Base-by-base conservation (phyloP, 2,329 filamentous ascomycete genomes). In the Lithohypha guttulata region DNA sequence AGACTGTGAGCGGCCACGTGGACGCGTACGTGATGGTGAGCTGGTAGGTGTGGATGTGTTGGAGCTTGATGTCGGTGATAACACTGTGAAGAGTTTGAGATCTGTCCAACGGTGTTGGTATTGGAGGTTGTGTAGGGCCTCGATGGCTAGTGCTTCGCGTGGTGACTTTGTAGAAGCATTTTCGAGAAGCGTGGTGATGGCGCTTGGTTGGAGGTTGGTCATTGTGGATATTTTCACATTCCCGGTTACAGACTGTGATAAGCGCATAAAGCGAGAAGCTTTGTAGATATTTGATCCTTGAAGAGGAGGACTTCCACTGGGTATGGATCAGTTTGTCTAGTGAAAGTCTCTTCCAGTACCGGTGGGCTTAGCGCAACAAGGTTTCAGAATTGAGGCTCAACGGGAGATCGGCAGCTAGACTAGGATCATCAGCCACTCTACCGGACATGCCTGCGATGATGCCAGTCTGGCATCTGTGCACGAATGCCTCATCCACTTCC, bases 111-210 rank as follows among this genome's bases (percentile, higher is more conserved):
- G 58, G 55, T 80, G 75, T 54, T 79, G 73, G 57, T 76, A 63
- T 53, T 71, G 66, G 48, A 80, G 71, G 57, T 79, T 79, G 59
- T 80, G 75, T 34, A 71, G 64, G 50, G 77, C 65, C 56, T 78
- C 72, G 33, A 70, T 56, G 6, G 73, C 69, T 42, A 76, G 69
- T 43, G 69, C 60, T 50, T 64, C 33, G 47, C 41, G 31, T 42
- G 43, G 11, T 25, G 41, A 39, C n/a, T 34, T 38, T 37, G 57
- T 51, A 42, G 53, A 44, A 4, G 60, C 54, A 20, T 53, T 44
- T n/a, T 56, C 43, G 39, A 67, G 60, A 37, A 65, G 58, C 11
- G 54, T 52, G 14, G 59, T 60, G 28, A 68, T 54, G 11, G 65
- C 58, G 9, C 65, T 67, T 8, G 56, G 53, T 6, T 47, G 10